Evolutionary conservation across 257 asterid species (phyloP).

Genomic region (Fraxinus pennsylvanica): DNA sequence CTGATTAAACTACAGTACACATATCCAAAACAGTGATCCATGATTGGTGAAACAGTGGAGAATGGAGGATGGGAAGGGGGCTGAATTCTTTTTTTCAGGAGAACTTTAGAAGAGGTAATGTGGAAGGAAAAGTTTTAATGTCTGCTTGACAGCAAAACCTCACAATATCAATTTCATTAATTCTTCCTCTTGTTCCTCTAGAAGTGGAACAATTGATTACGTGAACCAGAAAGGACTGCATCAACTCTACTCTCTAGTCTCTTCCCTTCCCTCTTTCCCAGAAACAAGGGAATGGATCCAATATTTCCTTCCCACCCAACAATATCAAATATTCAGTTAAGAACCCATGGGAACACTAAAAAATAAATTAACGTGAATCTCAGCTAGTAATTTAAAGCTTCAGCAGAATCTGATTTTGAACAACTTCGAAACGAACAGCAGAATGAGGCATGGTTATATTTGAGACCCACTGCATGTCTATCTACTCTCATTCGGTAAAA

Average conservation of each 20-base stretch:
- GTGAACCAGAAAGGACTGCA: slow-evolving; percentile 14
- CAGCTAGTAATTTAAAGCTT: slow-evolving; percentile 4
- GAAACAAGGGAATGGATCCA: background rate
- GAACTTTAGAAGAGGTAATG: background rate
- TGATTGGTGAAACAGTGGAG: background rate
- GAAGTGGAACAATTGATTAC: background rate
- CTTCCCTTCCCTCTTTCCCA: background rate
- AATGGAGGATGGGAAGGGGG: background rate
- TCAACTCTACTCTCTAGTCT: background rate
- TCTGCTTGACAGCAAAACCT: background rate
- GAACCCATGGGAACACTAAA: slow-evolving; percentile 5
- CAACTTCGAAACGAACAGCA: background rate
- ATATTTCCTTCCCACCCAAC: background rate
- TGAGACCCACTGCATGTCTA: background rate
- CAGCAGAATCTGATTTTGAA: slow-evolving; percentile 7
- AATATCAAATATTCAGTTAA: background rate
- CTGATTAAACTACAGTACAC: background rate
- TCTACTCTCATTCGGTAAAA: background rate
- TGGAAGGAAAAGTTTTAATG: background rate
- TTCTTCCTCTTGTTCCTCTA: background rate
- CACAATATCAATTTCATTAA: background rate
- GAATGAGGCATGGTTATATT: background rate
- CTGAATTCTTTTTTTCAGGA: background rate
- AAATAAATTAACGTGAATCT: background rate
- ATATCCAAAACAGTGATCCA: background rate